phyloP scores from a whole-genome alignment of 495 filamentous ascomycete species.

The Jackrogersella minutella region DNA sequence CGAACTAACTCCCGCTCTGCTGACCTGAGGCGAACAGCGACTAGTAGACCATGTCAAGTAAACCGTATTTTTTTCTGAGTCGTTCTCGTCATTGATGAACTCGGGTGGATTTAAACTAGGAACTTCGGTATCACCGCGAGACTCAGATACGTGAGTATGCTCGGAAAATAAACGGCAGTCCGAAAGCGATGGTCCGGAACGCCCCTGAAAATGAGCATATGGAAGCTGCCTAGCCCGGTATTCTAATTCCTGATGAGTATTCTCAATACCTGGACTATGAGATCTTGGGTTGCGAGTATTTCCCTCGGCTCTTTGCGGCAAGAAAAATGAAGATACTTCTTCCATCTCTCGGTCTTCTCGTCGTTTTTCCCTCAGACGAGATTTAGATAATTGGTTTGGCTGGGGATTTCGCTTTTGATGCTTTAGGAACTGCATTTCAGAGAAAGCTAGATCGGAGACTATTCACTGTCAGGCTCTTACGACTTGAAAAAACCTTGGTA shows the following conservation, averaged over 20 bases:
- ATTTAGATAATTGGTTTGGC: constrained; percentile 30
- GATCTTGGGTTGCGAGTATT: background rate
- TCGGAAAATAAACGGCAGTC: background rate
- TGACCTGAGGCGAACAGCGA: constrained; percentile 20
- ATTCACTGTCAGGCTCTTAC: constrained; percentile 22
- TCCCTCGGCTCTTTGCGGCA: constrained; percentile 14
- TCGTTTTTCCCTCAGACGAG: constrained; percentile 35
- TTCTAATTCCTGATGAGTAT: background rate
- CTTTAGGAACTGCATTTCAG: constrained; percentile 69
- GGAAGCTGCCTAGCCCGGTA: background rate
- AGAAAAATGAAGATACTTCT: constrained; percentile 54
- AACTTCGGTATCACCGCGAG: background rate
- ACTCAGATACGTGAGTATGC: background rate
- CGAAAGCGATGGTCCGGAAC: background rate
- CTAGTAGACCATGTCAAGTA: constrained; percentile 47
- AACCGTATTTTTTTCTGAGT: constrained; percentile 31
- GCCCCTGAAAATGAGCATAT: background rate
- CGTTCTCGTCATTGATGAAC: constrained; percentile 4
- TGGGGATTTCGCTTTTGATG: constrained; percentile 27
- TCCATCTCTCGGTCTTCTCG: constrained; percentile 48
- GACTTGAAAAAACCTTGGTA: constrained; percentile 25
- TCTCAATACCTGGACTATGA: no score
- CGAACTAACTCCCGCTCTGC: background rate
- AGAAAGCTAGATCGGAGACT: constrained; percentile 74
- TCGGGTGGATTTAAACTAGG: background rate